Evolutionary conservation across 768 basidiomycete genomes (phyloP).

Genomic region (Russula sp.): DNA sequence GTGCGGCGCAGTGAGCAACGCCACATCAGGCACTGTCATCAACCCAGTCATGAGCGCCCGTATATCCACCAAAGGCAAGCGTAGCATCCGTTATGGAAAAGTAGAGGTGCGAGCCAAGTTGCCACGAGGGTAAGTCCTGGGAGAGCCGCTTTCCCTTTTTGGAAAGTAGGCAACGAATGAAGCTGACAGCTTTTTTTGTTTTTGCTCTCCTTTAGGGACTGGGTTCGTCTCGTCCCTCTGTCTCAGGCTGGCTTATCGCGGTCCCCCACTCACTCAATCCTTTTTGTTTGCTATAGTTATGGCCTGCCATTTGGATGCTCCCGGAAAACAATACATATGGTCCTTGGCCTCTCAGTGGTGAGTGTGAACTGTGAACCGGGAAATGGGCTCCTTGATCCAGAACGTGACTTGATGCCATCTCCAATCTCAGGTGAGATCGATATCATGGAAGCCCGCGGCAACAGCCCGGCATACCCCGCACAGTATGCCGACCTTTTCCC

Average conservation of each 20-base stretch:
- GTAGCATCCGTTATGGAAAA: constrained; percentile 73
- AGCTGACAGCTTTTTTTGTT: constrained; percentile 10
- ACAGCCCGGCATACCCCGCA: constrained; percentile 52
- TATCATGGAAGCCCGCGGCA: constrained; percentile 54
- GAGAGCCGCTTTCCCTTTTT: constrained; percentile 7
- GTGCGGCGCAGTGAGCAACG: constrained; percentile 72
- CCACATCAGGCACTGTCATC: constrained; percentile 63
- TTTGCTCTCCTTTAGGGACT: constrained; percentile 25
- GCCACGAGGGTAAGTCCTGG: constrained; percentile 59
- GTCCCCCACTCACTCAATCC: too few species aligned
- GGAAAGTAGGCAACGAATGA: constrained; percentile 2
- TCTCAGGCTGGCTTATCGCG: neutral
- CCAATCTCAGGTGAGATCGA: constrained; percentile 61
- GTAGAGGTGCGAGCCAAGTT: constrained; percentile 83
- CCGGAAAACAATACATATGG: constrained; percentile 66
- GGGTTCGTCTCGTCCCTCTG: constrained; percentile 21
- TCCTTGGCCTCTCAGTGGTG: constrained; percentile 61
- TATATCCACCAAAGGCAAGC: constrained; percentile 66
- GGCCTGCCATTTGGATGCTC: constrained; percentile 84
- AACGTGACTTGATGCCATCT: constrained; percentile 32
- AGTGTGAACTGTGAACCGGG: constrained; percentile 32
- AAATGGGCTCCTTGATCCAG: too few species aligned
- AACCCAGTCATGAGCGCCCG: constrained; percentile 83
- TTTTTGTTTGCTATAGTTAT: constrained; percentile 41
- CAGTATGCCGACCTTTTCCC: constrained; percentile 33